Conservation (phyloP, 1,284 basidiomycete genomes). For the Athelia psychrophila region DNA sequence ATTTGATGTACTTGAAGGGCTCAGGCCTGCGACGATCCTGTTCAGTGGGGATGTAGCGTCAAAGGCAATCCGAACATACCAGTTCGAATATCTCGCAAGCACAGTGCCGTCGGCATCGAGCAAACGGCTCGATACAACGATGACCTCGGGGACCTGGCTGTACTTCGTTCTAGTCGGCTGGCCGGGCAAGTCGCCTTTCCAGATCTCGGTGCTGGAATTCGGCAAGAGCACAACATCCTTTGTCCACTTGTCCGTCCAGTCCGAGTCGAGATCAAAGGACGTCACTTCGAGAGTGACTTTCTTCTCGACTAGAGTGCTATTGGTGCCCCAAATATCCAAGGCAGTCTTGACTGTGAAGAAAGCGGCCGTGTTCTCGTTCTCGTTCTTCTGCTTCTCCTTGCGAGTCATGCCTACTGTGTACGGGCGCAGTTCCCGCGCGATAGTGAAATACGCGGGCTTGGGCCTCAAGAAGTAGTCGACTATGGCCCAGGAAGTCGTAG, state of each 20-base stretch:
- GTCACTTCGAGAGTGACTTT: constrained; percentile 62
- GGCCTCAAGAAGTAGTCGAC: constrained; percentile 76
- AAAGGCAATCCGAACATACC: constrained; percentile 39
- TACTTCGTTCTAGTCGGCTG: constrained; percentile 63
- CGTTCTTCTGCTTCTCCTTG: constrained; percentile 61
- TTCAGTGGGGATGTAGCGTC: constrained; percentile 4
- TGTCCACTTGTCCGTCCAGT: constrained; percentile 52
- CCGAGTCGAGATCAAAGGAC: constrained; percentile 65
- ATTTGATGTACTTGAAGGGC: constrained; percentile 87
- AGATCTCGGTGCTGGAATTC: constrained; percentile 84
- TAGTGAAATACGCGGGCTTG: constrained; percentile 72
- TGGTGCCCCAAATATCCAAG: constrained; percentile 84
- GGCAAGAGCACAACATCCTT: constrained; percentile 54
- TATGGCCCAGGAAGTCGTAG: constrained; percentile 78
- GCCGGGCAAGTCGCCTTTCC: constrained; percentile 65
- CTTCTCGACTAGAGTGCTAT: constrained; percentile 63
- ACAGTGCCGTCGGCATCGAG: constrained; percentile 55
- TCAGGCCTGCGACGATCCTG: constrained; percentile 61
- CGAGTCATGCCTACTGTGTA: constrained; percentile 81
- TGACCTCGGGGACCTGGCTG: constrained; percentile 62
- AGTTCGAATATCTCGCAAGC: constrained; percentile 77
- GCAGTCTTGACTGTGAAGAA: constrained; percentile 63
- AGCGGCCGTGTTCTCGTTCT: constrained; percentile 59
- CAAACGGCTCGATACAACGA: constrained; percentile 77
- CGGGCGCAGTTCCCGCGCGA: constrained; percentile 67